A percentile compares a stretch with the other conserved stretches of the same genome.
These are phyloP conservation scores for Albugo laibachii DNA, from an alignment of 352 stramenopile species.

Conservation along the genomic window DNA sequence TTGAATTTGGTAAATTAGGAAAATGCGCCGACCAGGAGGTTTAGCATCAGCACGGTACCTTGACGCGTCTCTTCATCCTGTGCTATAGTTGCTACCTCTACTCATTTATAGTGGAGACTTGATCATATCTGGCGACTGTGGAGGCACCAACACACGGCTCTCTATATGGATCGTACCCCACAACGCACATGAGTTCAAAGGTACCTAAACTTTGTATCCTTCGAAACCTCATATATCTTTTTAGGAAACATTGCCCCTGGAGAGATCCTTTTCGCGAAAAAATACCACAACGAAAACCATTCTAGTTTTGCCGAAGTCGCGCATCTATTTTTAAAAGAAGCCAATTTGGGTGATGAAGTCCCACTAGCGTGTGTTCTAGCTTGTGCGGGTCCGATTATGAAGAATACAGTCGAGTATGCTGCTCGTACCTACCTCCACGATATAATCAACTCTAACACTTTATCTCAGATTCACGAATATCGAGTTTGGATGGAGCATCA, in stretches of 20 bases:
- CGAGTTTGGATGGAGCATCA: conserved; percentile 77
- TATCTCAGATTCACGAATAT: conserved; percentile 88
- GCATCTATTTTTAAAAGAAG: conserved; percentile 86
- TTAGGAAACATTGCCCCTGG: conserved; percentile 46
- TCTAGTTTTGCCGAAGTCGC: conserved; percentile 75
- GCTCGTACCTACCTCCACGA: background rate
- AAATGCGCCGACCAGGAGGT: too few species aligned
- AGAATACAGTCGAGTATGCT: conserved; percentile 52
- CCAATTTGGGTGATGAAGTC: conserved; percentile 44
- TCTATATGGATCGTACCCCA: conserved; percentile 69
- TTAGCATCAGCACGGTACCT: too few species aligned
- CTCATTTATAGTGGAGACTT: conserved; percentile 18
- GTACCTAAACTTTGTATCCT: conserved; percentile 1
- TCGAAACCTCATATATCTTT: too few species aligned
- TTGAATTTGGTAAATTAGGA: too few species aligned
- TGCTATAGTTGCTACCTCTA: too few species aligned
- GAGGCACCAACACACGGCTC: conserved; percentile 93
- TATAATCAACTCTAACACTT: conserved; percentile 30
- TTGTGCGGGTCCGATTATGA: conserved; percentile 62
- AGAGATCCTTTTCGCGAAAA: conserved; percentile 69
- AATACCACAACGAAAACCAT: conserved; percentile 74
- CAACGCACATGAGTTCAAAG: conserved; percentile 29
- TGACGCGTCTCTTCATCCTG: too few species aligned
- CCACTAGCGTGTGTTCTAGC: conserved; percentile 49
- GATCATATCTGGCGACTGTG: conserved; percentile 87